Percentiles rank a stretch among this genome's conserved stretches.
Evolutionary conservation across 169 alveolate species (phyloP).

Genomic region (Plasmodium cynomolgi): DNA sequence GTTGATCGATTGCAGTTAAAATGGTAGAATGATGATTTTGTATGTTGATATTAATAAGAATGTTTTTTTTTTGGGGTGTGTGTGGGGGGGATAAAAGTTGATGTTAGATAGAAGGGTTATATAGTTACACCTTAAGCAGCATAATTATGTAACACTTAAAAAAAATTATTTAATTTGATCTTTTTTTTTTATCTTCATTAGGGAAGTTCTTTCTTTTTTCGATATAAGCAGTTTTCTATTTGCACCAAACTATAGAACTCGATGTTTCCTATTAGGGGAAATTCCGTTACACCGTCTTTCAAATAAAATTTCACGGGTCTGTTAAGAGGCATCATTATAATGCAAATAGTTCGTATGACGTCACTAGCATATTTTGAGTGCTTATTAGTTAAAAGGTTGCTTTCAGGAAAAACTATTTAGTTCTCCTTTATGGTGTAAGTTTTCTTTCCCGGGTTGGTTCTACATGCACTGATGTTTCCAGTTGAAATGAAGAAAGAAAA

Average conservation of each 20-base stretch:
- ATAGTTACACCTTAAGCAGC: not conserved
- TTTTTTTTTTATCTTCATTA: not conserved
- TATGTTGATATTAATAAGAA: not conserved
- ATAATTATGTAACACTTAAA: not conserved
- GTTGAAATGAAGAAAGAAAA: not conserved
- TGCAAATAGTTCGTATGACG: not conserved
- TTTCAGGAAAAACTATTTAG: not conserved
- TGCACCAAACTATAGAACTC: not conserved
- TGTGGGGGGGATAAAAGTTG: no score
- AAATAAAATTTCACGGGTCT: not conserved
- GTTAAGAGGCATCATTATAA: not conserved
- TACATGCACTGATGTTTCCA: not conserved
- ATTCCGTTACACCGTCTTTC: not conserved
- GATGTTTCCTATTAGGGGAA: not conserved
- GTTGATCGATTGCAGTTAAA: not conserved
- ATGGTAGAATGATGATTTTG: not conserved
- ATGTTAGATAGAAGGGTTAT: not conserved
- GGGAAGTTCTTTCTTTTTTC: not conserved
- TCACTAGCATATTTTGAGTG: not conserved
- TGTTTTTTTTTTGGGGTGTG: no score
- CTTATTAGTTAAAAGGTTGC: not conserved
- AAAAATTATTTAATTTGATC: not conserved
- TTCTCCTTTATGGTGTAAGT: not conserved
- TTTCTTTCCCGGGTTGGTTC: not conserved
- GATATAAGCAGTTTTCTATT: not conserved